Conservation (phyloP, 306 rosid species). For the Prunus kanzakura region DNA sequence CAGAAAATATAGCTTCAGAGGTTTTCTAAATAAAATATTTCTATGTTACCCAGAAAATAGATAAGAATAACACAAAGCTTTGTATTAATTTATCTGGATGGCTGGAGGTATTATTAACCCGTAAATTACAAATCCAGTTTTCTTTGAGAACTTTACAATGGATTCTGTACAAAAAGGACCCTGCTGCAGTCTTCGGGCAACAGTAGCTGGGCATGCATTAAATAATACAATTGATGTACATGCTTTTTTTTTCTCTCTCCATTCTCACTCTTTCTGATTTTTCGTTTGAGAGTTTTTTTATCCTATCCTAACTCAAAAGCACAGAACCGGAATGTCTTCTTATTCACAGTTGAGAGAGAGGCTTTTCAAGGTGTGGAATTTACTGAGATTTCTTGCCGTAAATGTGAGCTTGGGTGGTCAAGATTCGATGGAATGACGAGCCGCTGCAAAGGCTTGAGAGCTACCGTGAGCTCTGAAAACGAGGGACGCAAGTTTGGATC, state of each 20-base stretch:
- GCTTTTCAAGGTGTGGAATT: conserved; percentile 67
- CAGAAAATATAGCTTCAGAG: conserved; percentile 5
- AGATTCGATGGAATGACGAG: conserved; percentile 60
- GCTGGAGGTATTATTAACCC: conserved; percentile 3
- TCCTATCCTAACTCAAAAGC: conserved; percentile 22
- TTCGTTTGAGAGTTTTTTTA: conserved; percentile 6
- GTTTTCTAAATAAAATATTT: neutral
- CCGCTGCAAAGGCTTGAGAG: conserved; percentile 84
- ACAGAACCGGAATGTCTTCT: conserved; percentile 28
- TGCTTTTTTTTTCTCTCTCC: conserved; percentile 15
- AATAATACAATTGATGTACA: conserved; percentile 25
- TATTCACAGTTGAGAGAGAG: conserved; percentile 57
- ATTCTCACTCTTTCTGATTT: conserved; percentile 12
- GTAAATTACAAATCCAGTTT: conserved; percentile 1
- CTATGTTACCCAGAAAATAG: neutral
- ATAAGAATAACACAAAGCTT: neutral
- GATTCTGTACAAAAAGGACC: conserved; percentile 46
- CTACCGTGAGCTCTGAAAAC: conserved; percentile 63
- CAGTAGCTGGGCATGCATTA: conserved; percentile 39
- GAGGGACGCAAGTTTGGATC: conserved; percentile 97
- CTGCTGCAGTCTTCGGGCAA: conserved; percentile 42
- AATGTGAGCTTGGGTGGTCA: conserved; percentile 62
- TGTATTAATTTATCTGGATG: neutral
- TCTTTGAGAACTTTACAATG: conserved; percentile 4
- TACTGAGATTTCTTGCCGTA: conserved; percentile 75